Evolutionary conservation across 2,329 filamentous ascomycete species (phyloP).

Genomic region (Claviceps sp.): DNA sequence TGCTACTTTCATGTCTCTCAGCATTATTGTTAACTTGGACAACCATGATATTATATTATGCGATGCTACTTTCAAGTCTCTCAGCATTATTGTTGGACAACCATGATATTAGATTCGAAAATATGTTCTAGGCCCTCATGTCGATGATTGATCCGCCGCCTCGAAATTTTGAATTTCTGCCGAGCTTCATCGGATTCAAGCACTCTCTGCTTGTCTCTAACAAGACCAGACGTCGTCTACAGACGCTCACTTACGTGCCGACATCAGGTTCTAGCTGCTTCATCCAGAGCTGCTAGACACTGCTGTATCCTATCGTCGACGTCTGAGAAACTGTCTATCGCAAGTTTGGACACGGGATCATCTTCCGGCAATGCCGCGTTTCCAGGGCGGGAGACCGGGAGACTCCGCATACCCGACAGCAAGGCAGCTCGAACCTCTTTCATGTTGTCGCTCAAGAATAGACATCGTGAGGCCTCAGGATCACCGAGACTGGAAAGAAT

Average conservation of each 20-base stretch:
- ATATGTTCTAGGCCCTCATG: neutral
- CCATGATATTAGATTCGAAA: neutral
- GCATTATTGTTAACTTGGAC: neutral
- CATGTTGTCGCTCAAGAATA: conserved; percentile 75
- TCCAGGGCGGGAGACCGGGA: conserved; percentile 52
- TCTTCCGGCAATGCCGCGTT: conserved; percentile 49
- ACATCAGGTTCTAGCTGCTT: neutral
- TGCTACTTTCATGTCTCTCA: neutral
- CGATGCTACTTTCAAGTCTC: neutral
- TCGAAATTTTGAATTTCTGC: neutral
- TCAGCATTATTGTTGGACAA: neutral
- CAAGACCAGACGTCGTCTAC: neutral
- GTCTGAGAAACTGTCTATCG: conserved; percentile 22
- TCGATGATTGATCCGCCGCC: neutral
- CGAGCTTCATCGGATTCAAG: neutral
- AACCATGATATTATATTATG: neutral
- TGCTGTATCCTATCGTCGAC: conserved; percentile 8
- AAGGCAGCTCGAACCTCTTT: conserved; percentile 52
- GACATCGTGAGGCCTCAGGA: conserved; percentile 38
- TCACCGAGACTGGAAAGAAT: conserved; percentile 38
- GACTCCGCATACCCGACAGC: conserved; percentile 47
- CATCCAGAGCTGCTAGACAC: conserved; percentile 5
- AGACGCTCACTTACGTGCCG: neutral
- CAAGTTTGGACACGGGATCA: conserved; percentile 23
- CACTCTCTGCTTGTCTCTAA: too few species aligned